These are phyloP conservation scores for Neopestalotiopsis rosae DNA, from an alignment of 2,329 filamentous ascomycete species.

Conservation along the genomic window DNA sequence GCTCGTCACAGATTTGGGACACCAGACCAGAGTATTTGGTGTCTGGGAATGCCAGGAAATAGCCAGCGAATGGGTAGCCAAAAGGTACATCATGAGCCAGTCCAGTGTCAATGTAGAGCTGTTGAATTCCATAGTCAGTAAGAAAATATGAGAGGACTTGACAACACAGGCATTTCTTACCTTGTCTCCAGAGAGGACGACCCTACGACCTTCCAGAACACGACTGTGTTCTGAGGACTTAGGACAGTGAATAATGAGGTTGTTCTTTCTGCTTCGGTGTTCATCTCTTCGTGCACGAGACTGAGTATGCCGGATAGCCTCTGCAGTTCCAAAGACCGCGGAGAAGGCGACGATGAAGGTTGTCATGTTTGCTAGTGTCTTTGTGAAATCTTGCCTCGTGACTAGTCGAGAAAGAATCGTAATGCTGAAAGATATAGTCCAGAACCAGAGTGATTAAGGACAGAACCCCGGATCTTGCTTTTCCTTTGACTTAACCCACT, in stretches of 20 bases:
- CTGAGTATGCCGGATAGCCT: conserved; percentile 53
- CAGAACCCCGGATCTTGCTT: not conserved
- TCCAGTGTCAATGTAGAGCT: conserved; percentile 55
- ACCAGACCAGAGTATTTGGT: conserved; percentile 48
- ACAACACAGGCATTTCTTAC: conserved; percentile 27
- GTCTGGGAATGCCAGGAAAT: conserved; percentile 62
- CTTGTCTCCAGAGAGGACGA: conserved; percentile 51
- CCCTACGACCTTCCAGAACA: conserved; percentile 48
- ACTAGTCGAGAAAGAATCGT: conserved; percentile 12
- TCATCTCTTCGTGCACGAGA: conserved; percentile 51
- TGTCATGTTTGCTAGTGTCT: conserved; percentile 27
- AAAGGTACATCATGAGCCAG: conserved; percentile 41
- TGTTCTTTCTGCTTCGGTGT: conserved; percentile 53
- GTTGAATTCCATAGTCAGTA: conserved; percentile 11
- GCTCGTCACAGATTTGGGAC: conserved; percentile 51
- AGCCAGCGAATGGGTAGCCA: conserved; percentile 58
- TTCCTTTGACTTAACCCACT: not conserved
- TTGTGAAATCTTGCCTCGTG: conserved; percentile 15
- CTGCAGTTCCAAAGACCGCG: conserved; percentile 50
- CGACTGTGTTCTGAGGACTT: conserved; percentile 50
- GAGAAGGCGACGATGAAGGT: conserved; percentile 45
- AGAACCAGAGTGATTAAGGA: not conserved
- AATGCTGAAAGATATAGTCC: not conserved
- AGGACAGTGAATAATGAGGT: conserved; percentile 50
- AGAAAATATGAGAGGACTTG: too few species aligned